phyloP scores from a whole-genome alignment of 371 early-diverging fungal species.

The Gilbertella persicaria region DNA sequence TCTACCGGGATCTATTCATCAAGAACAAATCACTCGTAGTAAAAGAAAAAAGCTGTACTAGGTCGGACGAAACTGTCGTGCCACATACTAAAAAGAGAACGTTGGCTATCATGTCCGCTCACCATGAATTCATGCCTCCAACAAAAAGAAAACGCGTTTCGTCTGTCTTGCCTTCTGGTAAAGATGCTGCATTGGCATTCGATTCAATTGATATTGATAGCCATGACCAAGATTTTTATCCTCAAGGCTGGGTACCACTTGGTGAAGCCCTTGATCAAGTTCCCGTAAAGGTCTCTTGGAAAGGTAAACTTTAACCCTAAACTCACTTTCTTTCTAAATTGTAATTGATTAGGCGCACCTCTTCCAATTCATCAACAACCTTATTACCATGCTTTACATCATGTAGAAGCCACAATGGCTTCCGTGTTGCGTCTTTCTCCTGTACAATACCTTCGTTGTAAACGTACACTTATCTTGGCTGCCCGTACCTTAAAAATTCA shows the following conservation, averaged over 20 bases:
- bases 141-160: constrained; percentile 26
- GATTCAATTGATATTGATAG: constrained; percentile 33
- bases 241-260: constrained; percentile 25
- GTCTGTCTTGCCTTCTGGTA: constrained; percentile 26
- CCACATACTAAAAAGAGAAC: constrained; percentile 28
- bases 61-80: constrained; percentile 31
- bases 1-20: constrained; percentile 21
- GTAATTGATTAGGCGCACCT: constrained; percentile 39
- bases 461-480: constrained; percentile 33
- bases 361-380: constrained; percentile 44
- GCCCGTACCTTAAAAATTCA: constrained; percentile 29
- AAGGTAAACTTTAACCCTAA: constrained; percentile 24
- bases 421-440: constrained; percentile 66
- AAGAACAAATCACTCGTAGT: constrained; percentile 1
- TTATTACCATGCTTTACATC: constrained; percentile 48
- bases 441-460: constrained; percentile 60
- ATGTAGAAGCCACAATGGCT: constrained; percentile 58
- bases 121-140: not conserved
- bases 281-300: constrained; percentile 32
- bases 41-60: constrained; percentile 17
- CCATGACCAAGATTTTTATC: constrained; percentile 21
- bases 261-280: constrained; percentile 19
- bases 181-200: constrained; percentile 30
- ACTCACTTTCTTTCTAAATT: not conserved
- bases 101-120: not conserved